Evolutionary conservation across 306 rosid species (phyloP), one percentile per base, ranked within the genome.

Genomic region (Sphenostylis stenocarpa): DNA sequence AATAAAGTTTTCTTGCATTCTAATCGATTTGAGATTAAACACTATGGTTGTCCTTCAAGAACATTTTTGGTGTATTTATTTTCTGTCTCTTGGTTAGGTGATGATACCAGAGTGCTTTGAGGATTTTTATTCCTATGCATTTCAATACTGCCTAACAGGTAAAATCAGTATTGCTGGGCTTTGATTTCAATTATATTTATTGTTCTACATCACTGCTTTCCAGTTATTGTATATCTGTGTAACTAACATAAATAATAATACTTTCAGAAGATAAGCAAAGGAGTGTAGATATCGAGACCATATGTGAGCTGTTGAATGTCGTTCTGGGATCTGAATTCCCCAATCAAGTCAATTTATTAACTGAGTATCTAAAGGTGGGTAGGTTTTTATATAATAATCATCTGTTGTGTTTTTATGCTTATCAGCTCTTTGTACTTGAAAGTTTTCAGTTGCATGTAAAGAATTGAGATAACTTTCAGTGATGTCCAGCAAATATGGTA

Each of bases 261-360:
- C 31, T 73, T 83, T 61, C 93, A 90, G 96, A 90, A 73, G 93
- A 86, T 41, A 85, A 67, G 83, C 91, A 88, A 80, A 86, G 87
- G 85, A 88, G 85, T 64, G 73, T 90, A 75, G 96, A 90, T 70
- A 69, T 86, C 61, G 96, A 88, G 61, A 86, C 90, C 66, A 51
- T 81, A 12, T 89, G 87, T 57, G 87, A 84, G 82, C 83, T 91
- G 72, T 73, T 89, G 75, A 85, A 70, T 63, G 34, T 89, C 63
- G 90, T 89, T 67, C 83, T 91, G 73, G 75, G 78, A 64, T 71
- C 88, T 39, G 84, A 77, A 61, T 87, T 84, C 74, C 82, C 73
- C 68, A 33, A 69, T 24, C 88, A 87, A 79, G 91, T 91, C 78
- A 68, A 82, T 58, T 68, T 79, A 41, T 39, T 91, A 73, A 77